Percentiles rank a stretch among this genome's conserved stretches.
Evolutionary conservation across 1,284 basidiomycete species (phyloP).

Genomic region (Phellinidium pouzarii): DNA sequence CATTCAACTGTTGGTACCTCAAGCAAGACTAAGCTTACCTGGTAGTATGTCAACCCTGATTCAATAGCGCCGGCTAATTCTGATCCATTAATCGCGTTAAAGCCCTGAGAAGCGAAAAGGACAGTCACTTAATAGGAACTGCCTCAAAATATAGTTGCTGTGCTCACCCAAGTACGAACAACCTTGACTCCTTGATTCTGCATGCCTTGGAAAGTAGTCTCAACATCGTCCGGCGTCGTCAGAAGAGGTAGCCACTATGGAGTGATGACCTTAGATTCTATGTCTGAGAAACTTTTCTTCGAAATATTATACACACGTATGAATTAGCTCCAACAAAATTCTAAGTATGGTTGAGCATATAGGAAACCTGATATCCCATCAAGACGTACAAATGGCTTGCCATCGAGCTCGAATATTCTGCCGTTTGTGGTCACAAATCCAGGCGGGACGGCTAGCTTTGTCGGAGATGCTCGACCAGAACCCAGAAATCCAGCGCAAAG

Average conservation of each 20-base stretch:
- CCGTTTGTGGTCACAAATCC: conserved; percentile 42
- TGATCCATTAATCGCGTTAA: conserved; percentile 46
- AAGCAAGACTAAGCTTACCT: no score
- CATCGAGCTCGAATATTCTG: conserved; percentile 37
- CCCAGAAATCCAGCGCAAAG: not conserved
- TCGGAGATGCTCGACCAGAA: not conserved
- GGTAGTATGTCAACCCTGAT: conserved; percentile 43
- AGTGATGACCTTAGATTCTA: not conserved
- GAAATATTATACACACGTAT: conserved; percentile 27
- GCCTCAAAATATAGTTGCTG: no score
- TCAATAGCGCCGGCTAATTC: conserved; percentile 48
- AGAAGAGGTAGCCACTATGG: conserved; percentile 50
- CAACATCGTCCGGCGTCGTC: conserved; percentile 50
- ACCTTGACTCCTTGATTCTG: conserved; percentile 51
- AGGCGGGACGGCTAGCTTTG: conserved; percentile 12
- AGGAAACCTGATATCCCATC: not conserved
- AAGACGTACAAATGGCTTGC: conserved; percentile 38
- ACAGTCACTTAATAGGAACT: no score
- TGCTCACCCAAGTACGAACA: conserved; percentile 54
- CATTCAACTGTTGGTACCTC: no score
- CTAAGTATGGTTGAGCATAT: conserved; percentile 21
- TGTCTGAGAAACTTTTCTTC: not conserved
- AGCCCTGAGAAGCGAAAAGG: conserved; percentile 30
- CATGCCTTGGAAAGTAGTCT: conserved; percentile 50
- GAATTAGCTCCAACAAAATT: conserved; percentile 37